Evolutionary conservation across 441 rosid species (phyloP).

Genomic region (Isatis lusitanica): DNA sequence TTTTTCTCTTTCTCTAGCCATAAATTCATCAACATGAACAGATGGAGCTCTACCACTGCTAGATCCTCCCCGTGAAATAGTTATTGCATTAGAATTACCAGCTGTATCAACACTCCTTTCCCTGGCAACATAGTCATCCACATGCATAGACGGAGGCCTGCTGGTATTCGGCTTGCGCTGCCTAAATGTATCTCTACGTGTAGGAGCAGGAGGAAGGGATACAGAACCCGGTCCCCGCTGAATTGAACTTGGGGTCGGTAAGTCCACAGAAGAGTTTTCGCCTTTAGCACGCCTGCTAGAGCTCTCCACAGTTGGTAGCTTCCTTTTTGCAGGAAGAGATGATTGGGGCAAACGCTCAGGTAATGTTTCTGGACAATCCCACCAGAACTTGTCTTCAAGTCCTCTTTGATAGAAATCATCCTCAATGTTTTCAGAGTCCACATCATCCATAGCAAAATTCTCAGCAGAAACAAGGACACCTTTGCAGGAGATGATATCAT

Average conservation of each 20-base stretch:
- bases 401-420: conserved; percentile 60
- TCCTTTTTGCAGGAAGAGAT: conserved; percentile 65
- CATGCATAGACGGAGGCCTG: conserved; percentile 99
- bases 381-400: conserved; percentile 68
- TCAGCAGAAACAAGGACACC: conserved; percentile 42
- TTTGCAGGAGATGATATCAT: conserved; percentile 44
- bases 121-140: conserved; percentile 98
- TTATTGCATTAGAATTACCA: conserved; percentile 75
- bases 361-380: conserved; percentile 97
- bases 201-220: conserved; percentile 63
- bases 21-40: conserved; percentile 97
- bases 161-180: conserved; percentile 97
- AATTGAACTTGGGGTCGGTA: conserved; percentile 54
- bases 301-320: conserved; percentile 66
- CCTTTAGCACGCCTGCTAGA: conserved; percentile 72
- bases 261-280: conserved; percentile 67
- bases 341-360: conserved; percentile 82
- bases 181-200: conserved; percentile 86
- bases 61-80: conserved; percentile 79
- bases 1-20: conserved; percentile 97
- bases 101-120: conserved; percentile 84
- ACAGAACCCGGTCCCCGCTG: conserved; percentile 71
- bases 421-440: conserved; percentile 45
- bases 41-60: conserved; percentile 98
- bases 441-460: conserved; percentile 44